Conservation (phyloP, 352 stramenopile species). For the Phytophthora fragariaefolia region DNA sequence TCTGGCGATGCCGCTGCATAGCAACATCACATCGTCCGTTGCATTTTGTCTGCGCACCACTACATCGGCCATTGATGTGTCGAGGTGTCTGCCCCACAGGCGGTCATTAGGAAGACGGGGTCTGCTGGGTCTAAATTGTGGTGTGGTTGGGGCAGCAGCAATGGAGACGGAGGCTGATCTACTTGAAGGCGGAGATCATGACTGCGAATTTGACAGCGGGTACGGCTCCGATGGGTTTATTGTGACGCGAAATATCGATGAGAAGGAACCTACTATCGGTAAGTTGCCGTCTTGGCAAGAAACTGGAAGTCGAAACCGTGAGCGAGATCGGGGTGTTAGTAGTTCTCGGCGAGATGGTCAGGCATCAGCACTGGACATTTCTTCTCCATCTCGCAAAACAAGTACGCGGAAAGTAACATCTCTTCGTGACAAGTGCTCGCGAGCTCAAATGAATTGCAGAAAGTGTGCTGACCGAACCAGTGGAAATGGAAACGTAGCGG, state of each 20-base stretch:
- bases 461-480: slow-evolving; percentile 27
- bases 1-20: slow-evolving; percentile 47
- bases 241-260: slow-evolving; percentile 27
- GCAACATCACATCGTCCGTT: slow-evolving; percentile 58
- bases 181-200: slow-evolving; percentile 28
- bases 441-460: slow-evolving; percentile 33
- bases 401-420: slow-evolving; percentile 15
- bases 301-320: slow-evolving; percentile 36
- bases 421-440: slow-evolving; percentile 39
- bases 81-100: slow-evolving; percentile 29
- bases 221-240: slow-evolving; percentile 35
- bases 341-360: slow-evolving; percentile 23
- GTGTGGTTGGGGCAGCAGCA: slow-evolving; percentile 39
- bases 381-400: slow-evolving; percentile 24
- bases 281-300: slow-evolving; percentile 38
- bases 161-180: slow-evolving; percentile 29
- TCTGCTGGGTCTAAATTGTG: slow-evolving; percentile 40
- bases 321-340: slow-evolving; percentile 33
- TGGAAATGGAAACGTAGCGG: slow-evolving; percentile 11
- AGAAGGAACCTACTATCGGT: slow-evolving; percentile 20
- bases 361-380: slow-evolving; percentile 23
- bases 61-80: slow-evolving; percentile 34
- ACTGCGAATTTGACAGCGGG: slow-evolving; percentile 20
- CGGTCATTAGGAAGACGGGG: slow-evolving; percentile 10
- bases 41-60: slow-evolving; percentile 68